Conservation (phyloP, 1,284 basidiomycete species). For the Apiotrichum gamsii region DNA sequence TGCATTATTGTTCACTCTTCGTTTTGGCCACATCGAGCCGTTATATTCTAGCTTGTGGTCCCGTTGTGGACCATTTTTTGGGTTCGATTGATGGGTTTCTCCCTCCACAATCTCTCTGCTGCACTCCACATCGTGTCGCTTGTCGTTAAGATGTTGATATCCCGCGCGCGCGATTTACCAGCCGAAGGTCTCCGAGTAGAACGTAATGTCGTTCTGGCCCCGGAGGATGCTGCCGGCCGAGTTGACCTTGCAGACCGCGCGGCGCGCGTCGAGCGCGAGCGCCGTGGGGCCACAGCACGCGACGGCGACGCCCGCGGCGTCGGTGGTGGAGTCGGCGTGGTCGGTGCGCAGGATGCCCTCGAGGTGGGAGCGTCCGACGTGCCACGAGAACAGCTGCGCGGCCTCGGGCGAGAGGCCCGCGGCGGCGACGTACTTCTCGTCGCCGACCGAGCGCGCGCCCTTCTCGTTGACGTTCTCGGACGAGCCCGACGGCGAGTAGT, state of each 20-base stretch:
- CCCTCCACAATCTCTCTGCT: too few species aligned
- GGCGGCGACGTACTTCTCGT: neutral
- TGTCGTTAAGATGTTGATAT: too few species aligned
- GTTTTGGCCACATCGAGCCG: too few species aligned
- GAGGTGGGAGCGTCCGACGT: slow-evolving; percentile 13
- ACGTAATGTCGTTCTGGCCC: slow-evolving; percentile 23
- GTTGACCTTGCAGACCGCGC: slow-evolving; percentile 21
- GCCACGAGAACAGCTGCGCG: slow-evolving; percentile 3
- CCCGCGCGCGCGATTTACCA: too few species aligned
- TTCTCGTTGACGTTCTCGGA: slow-evolving; percentile 4
- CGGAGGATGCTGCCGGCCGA: slow-evolving; percentile 13
- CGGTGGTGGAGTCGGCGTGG: slow-evolving; percentile 1
- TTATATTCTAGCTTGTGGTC: too few species aligned
- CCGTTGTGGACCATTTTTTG: too few species aligned
- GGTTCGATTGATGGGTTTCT: too few species aligned
- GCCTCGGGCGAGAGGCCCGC: slow-evolving; percentile 1
- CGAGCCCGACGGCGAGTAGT: slow-evolving; percentile 1
- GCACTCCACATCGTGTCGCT: too few species aligned
- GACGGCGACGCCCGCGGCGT: slow-evolving; percentile 5
- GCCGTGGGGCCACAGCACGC: slow-evolving; percentile 25
- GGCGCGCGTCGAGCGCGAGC: slow-evolving; percentile 17
- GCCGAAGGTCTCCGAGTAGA: slow-evolving; percentile 30
- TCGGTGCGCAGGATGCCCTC: slow-evolving; percentile 9
- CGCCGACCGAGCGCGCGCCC: neutral
- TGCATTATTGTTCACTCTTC: too few species aligned